A percentile compares a stretch with the other conserved stretches of the same genome.
phyloP scores from a whole-genome alignment of 2,329 filamentous ascomycete species.

The Colletotrichum sp. region DNA sequence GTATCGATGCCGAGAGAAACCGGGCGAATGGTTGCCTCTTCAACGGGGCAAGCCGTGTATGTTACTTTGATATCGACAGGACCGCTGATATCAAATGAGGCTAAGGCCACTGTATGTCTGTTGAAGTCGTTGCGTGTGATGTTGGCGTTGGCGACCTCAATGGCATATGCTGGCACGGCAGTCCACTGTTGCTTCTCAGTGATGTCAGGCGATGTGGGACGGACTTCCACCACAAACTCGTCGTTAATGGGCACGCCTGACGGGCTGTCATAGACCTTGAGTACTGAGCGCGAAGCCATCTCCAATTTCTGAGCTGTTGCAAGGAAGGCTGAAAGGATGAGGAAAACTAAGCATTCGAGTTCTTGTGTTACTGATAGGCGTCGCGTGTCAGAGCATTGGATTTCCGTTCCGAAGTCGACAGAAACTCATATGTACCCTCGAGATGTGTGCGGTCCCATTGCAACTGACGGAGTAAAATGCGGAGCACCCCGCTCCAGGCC shows the following conservation, averaged over 20 bases:
- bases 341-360: not conserved
- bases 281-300: not conserved
- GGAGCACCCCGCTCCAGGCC: not conserved
- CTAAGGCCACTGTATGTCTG: not conserved
- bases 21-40: not conserved
- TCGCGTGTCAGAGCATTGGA: not conserved
- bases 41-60: not conserved
- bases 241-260: not conserved
- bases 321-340: not conserved
- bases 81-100: not conserved
- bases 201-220: not conserved
- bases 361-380: not conserved
- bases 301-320: not conserved
- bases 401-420: not conserved
- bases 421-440: not conserved
- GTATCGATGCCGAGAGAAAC: not conserved
- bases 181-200: not conserved
- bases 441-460: not conserved
- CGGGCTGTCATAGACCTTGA: not conserved
- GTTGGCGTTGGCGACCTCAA: not conserved
- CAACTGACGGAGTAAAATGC: not conserved
- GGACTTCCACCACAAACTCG: not conserved
- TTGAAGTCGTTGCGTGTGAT: not conserved
- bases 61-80: not conserved
- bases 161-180: not conserved